Evolutionary conservation across 2,329 filamentous ascomycete genomes (phyloP).

Genomic region (Pseudocercospora pini-densiflorae): DNA sequence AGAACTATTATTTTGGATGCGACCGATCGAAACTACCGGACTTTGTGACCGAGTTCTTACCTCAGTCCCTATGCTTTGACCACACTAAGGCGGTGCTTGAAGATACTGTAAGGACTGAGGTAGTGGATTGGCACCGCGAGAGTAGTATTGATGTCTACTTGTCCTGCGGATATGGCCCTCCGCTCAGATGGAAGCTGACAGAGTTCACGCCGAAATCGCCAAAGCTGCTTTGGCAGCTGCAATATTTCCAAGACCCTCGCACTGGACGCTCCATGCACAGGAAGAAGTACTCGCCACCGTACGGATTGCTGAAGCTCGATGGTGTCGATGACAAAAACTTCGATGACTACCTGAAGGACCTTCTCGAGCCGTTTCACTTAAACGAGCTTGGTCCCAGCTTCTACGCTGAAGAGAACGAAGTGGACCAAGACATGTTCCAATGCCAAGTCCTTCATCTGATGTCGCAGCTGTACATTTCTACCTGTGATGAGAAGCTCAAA

Average conservation of each 20-base stretch:
- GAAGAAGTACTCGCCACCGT: conserved; percentile 50
- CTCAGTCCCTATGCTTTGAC: conserved; percentile 27
- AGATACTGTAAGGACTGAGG: conserved; percentile 46
- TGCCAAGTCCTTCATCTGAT: conserved; percentile 48
- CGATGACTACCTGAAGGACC: conserved; percentile 50
- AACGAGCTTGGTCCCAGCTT: conserved; percentile 48
- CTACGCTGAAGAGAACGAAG: conserved; percentile 50
- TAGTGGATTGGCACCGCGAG: conserved; percentile 38
- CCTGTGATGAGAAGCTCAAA: conserved; percentile 44
- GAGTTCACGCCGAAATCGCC: conserved; percentile 50
- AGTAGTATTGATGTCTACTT: conserved; percentile 48
- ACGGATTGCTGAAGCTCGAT: conserved; percentile 52
- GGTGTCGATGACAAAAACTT: conserved; percentile 49
- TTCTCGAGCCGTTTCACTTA: conserved; percentile 47
- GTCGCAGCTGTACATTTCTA: conserved; percentile 37
- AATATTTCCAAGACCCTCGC: conserved; percentile 46
- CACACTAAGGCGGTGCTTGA: conserved; percentile 50
- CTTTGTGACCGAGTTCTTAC: conserved; percentile 50
- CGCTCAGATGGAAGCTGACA: conserved; percentile 50
- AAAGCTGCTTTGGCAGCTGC: conserved; percentile 47
- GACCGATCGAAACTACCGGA: conserved; percentile 53
- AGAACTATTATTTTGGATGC: conserved; percentile 49
- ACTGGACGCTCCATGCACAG: conserved; percentile 34
- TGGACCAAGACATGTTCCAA: conserved; percentile 46
- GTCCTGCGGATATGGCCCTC: conserved; percentile 49